Percentiles rank a stretch among this genome's conserved stretches.
Conservation (phyloP, 306 rosid genomes). For the Boehmeria nivea region DNA sequence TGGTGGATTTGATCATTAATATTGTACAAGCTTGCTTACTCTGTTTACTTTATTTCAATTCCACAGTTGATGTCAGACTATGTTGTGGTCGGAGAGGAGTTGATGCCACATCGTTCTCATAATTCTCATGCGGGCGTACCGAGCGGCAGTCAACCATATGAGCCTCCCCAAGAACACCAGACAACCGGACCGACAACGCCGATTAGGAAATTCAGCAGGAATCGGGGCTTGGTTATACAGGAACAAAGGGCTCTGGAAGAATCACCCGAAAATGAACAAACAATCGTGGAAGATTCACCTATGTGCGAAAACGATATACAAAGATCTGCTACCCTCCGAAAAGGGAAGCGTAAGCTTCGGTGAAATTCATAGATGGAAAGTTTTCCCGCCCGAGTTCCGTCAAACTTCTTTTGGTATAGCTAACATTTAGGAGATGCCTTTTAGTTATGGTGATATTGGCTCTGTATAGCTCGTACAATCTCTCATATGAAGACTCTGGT, state of each 20-base stretch:
- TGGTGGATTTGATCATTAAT: neutral
- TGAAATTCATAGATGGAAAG: neutral
- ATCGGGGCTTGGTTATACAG: constrained; percentile 58
- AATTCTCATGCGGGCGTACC: neutral
- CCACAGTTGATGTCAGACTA: constrained; percentile 55
- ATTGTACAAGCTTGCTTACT: neutral
- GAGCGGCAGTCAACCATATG: constrained; percentile 12
- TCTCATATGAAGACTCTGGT: no score
- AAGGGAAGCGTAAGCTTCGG: constrained; percentile 9
- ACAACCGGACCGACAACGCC: constrained; percentile 45
- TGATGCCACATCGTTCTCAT: constrained; percentile 56
- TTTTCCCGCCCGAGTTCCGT: no score
- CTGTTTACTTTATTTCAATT: neutral
- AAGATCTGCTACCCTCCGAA: constrained; percentile 12
- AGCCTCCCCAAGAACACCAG: constrained; percentile 15
- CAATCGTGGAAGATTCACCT: constrained; percentile 22
- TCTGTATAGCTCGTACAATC: no score
- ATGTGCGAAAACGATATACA: neutral
- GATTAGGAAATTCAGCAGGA: constrained; percentile 60
- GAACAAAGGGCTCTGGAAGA: constrained; percentile 46
- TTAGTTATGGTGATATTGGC: no score
- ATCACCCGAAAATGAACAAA: constrained; percentile 33
- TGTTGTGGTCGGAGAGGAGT: constrained; percentile 53
- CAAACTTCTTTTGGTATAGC: no score
- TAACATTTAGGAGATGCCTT: neutral